Base-by-base conservation (phyloP, 2,329 filamentous ascomycete species). In the Metarhizium sp. region DNA sequence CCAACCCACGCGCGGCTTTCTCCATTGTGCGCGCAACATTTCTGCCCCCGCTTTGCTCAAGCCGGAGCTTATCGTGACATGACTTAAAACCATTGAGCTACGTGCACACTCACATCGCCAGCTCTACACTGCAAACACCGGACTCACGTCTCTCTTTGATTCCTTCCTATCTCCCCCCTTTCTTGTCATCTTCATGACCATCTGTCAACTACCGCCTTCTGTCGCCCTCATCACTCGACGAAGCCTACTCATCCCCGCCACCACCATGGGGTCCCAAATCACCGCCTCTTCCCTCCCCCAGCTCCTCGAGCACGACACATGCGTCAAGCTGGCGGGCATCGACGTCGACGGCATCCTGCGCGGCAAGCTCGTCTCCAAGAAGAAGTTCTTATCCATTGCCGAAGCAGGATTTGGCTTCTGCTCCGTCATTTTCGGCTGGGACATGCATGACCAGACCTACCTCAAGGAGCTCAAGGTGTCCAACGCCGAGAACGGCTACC, bases 361-460 rank as follows among this genome's bases (percentile, higher is more conserved):
- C 55, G 91, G 91, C 63, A 96, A 96, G 75, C 80, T 96, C 59
- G 85, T 96, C 72, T 90, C 90, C 63, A 95, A 95, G 78, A 87
- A 86, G 68, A 96, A 96, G 75, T 96, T 96, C 71, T 76, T 96
- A 42, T 90, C 88, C 34, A 81, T 96, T 53, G 86, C 86, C n/a
- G 72, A 81, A 46, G 80, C 84, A 48, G 92, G 91, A 52, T 96
- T 96, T 64, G 92, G 91, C 54, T 96, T 96, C 77, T 96, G 92
- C 76, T 94, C 88, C 20, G 90, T 96, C 62, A 84, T 96, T 61
- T 96, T 95, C 65, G 91, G 92, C 68, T 96, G 92, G 92, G 91
- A 96, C 72, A 95, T 96, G 90, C 91, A 96, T 71, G 92, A 96
- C 67, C 79, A 84, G 75, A 95, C 90, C 11, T 96, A 96, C 71